Conservation (phyloP, 1,139 yeast species). For the Citeromyces hawaiiensis region DNA sequence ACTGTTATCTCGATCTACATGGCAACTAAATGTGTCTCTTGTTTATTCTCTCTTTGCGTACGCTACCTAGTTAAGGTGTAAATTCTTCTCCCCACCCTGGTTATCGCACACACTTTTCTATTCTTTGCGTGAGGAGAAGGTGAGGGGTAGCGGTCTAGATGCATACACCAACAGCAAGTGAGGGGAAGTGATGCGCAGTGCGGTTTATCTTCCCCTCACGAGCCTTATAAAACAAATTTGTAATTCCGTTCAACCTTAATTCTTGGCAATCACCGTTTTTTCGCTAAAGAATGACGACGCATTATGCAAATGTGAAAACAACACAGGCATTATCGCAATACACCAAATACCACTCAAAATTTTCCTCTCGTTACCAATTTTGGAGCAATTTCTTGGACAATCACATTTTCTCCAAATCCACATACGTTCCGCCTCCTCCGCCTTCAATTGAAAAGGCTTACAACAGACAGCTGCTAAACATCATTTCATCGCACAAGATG, state of each 20-base stretch:
- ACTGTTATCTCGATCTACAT: neutral
- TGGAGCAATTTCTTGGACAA: neutral
- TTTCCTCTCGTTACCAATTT: neutral
- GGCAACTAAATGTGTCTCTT: too few relatives aligned
- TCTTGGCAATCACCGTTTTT: neutral
- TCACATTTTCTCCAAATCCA: neutral
- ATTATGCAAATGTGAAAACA: neutral
- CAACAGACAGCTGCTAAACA: neutral
- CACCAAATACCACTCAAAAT: neutral
- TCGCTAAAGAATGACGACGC: neutral
- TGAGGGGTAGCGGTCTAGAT: neutral
- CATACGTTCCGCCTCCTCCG: neutral
- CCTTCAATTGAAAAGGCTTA: neutral
- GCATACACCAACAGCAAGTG: neutral
- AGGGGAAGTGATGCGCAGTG: neutral
- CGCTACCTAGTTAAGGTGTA: too few relatives aligned
- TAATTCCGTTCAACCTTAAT: neutral
- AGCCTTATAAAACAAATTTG: neutral
- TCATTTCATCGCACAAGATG: constrained; percentile 10
- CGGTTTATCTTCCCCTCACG: neutral
- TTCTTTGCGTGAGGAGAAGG: neutral
- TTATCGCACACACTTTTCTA: neutral
- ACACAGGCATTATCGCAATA: neutral
- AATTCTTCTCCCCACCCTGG: neutral
- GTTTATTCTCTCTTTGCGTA: too few relatives aligned